Evolutionary conservation across 2,329 filamentous ascomycete species (phyloP).

Genomic region (Neonectria ditissima): DNA sequence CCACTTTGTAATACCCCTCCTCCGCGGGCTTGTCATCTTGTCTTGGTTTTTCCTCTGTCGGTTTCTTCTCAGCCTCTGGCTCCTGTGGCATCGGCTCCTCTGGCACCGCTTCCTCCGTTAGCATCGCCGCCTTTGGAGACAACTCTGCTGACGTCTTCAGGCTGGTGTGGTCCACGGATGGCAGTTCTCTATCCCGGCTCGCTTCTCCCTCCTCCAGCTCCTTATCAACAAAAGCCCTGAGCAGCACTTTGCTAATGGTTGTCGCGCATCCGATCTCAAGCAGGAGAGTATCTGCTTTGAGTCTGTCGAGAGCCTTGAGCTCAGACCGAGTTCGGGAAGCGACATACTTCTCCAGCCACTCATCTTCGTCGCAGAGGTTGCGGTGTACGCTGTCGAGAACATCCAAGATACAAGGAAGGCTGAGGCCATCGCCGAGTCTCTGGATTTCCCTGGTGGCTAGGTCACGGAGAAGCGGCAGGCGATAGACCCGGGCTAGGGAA

Average conservation of each 20-base stretch:
- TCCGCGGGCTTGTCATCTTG: not conserved
- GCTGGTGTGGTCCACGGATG: not conserved
- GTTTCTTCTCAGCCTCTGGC: no score
- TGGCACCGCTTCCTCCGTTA: no score
- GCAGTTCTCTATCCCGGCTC: not conserved
- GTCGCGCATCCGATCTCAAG: not conserved
- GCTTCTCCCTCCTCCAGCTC: not conserved
- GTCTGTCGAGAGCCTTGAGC: not conserved
- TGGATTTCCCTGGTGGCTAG: not conserved
- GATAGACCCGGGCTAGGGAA: not conserved
- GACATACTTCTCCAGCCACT: not conserved
- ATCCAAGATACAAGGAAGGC: not conserved
- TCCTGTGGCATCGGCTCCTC: no score
- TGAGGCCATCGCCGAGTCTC: not conserved
- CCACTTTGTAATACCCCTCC: not conserved
- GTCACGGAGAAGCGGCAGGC: not conserved
- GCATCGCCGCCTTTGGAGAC: no score
- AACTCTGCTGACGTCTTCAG: not conserved
- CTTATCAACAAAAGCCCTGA: not conserved
- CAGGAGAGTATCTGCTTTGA: not conserved
- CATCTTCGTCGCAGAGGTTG: not conserved
- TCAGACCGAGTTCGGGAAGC: not conserved
- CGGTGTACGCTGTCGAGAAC: not conserved
- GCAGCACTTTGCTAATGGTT: not conserved
- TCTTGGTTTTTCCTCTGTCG: no score